Evolutionary conservation across 225 moss, liverwort and hornwort genomes (phyloP).

Genomic region (Ulota crispa): DNA sequence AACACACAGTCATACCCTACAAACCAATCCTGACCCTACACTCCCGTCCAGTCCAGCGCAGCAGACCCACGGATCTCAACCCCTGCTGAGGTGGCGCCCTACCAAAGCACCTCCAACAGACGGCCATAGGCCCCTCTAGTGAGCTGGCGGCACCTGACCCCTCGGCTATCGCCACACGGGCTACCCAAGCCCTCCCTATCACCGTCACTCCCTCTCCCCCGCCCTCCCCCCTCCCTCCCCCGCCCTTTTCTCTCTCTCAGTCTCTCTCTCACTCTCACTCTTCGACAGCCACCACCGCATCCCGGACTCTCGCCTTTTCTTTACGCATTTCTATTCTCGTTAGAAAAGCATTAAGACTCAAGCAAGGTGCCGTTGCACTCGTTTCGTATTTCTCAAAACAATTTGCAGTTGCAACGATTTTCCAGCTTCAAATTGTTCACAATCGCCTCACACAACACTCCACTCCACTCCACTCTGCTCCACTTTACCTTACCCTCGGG

Average conservation of each 20-base stretch:
- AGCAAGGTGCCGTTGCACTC: too few relatives aligned
- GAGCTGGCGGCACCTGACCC: background rate
- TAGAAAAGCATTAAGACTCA: background rate
- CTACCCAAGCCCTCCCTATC: background rate
- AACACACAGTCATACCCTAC: background rate
- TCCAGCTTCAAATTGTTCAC: background rate
- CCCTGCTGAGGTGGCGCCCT: background rate
- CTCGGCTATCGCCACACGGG: constrained; percentile 4
- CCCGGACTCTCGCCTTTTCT: background rate
- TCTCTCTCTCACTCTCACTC: background rate
- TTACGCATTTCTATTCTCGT: background rate
- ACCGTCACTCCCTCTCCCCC: background rate
- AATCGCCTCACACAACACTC: background rate
- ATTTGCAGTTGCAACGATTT: too few relatives aligned
- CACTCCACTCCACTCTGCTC: background rate
- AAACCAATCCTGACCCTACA: background rate
- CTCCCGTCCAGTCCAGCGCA: background rate
- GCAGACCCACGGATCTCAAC: background rate
- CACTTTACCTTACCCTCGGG: too few relatives aligned
- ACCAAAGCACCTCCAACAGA: rapidly evolving
- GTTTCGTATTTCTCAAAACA: too few relatives aligned
- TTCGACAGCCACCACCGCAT: background rate
- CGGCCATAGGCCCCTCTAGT: background rate
- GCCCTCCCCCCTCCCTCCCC: background rate
- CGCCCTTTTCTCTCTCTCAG: rapidly evolving